Evolutionary conservation across 108 stramenopile genomes (phyloP).

Genomic region (Fragilaria crotonensis): DNA sequence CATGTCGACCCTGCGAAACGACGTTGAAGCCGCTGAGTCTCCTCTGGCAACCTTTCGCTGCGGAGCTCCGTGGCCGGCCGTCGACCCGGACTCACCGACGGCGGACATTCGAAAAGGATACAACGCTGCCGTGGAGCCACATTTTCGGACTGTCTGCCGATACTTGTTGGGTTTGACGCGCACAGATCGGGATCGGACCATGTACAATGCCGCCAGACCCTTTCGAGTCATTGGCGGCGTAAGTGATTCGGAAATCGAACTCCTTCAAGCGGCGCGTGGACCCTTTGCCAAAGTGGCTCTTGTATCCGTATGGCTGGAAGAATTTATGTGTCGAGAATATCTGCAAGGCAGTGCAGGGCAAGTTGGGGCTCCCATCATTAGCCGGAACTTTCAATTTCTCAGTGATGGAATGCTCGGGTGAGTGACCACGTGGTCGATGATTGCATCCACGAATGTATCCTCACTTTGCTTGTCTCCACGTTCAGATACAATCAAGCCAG

Average conservation of each 20-base stretch:
- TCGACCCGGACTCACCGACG: constrained; percentile 44
- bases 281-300: constrained; percentile 65
- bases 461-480: background rate
- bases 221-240: constrained; percentile 72
- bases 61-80: constrained; percentile 52
- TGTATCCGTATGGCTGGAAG: constrained; percentile 56
- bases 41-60: constrained; percentile 50
- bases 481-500: constrained; percentile 62
- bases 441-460: background rate
- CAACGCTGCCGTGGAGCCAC: constrained; percentile 2
- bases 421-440: background rate
- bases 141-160: constrained; percentile 6
- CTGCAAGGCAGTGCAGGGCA: constrained; percentile 50
- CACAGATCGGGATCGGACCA: constrained; percentile 29
- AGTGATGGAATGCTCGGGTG: constrained; percentile 44
- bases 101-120: constrained; percentile 17
- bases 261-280: constrained; percentile 56
- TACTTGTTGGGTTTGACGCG: constrained; percentile 46
- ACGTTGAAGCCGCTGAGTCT: constrained; percentile 55
- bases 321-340: constrained; percentile 67
- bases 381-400: constrained; percentile 49
- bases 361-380: constrained; percentile 50
- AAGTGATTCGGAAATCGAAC: constrained; percentile 46
- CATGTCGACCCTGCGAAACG: constrained; percentile 55
- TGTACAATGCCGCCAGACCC: constrained; percentile 65